Conservation (phyloP, 2,329 filamentous ascomycete species). For the Pseudonectria buxi region DNA sequence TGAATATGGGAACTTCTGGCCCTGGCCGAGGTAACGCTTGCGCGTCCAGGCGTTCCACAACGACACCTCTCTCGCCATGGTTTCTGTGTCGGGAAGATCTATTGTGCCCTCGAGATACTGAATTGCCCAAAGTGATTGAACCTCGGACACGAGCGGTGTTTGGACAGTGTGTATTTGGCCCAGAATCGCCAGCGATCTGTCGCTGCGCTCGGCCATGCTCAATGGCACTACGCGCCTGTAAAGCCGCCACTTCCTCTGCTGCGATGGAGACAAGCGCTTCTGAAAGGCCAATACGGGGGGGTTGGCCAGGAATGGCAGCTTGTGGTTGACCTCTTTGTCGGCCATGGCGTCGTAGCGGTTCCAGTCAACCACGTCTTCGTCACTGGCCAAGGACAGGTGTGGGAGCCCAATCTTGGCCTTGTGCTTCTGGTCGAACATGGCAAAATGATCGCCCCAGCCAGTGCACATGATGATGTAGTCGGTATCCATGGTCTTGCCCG, state of each 20-base stretch:
- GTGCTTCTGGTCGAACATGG: background rate
- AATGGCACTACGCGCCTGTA: conserved; percentile 1
- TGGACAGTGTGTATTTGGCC: conserved; percentile 3
- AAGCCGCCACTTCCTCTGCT: too few relatives aligned
- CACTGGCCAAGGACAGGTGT: too few relatives aligned
- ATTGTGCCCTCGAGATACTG: conserved; percentile 1
- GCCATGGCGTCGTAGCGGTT: background rate
- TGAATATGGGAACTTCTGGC: conserved; percentile 2
- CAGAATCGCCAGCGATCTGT: conserved; percentile 1
- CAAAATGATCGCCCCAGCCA: conserved; percentile 2
- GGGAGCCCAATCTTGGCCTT: conserved; percentile 1
- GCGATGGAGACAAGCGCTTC: too few relatives aligned
- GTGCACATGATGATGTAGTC: conserved; percentile 1
- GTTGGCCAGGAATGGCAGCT: conserved; percentile 1
- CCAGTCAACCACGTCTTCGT: background rate
- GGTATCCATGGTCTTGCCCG: background rate
- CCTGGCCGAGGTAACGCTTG: background rate
- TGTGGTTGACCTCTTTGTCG: background rate
- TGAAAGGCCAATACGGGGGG: background rate
- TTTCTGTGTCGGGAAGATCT: background rate
- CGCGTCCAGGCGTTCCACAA: conserved; percentile 3
- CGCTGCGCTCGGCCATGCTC: background rate
- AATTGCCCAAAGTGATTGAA: conserved; percentile 3
- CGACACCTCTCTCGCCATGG: conserved; percentile 1
- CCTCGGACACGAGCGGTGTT: conserved; percentile 1